These are phyloP conservation scores for Fusarium anguioides DNA, from an alignment of 2,329 filamentous ascomycete species.

Conservation along the genomic window DNA sequence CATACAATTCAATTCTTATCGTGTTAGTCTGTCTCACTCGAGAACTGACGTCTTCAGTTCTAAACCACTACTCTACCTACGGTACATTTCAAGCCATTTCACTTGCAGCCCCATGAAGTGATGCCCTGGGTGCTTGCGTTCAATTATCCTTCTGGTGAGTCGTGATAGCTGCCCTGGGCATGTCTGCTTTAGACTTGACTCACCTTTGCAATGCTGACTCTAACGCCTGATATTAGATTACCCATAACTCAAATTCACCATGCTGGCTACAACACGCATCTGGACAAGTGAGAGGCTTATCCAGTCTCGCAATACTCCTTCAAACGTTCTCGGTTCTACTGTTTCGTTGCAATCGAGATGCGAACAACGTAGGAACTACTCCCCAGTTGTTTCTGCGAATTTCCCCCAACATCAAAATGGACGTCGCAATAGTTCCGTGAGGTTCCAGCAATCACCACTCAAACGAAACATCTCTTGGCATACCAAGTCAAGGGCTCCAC, in stretches of 20 bases:
- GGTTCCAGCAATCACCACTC: constrained; percentile 58
- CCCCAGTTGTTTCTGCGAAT: constrained; percentile 59
- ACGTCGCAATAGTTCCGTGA: constrained; percentile 56
- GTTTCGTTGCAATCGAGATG: constrained; percentile 33
- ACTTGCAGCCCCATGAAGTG: constrained; percentile 17
- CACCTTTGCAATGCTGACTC: background rate
- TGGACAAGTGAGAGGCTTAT: constrained; percentile 47
- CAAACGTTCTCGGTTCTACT: constrained; percentile 24
- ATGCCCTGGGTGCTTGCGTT: constrained; percentile 15
- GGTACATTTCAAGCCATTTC: constrained; percentile 3
- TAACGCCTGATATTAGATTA: background rate
- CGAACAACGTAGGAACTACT: constrained; percentile 56
- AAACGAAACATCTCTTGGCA: constrained; percentile 61
- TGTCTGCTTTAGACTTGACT: background rate
- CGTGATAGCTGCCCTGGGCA: background rate
- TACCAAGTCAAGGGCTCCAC: constrained; percentile 51
- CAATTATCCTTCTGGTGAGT: constrained; percentile 20
- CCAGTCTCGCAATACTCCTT: constrained; percentile 26
- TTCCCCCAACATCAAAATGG: constrained; percentile 57
- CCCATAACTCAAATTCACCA: constrained; percentile 22
- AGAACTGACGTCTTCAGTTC: background rate
- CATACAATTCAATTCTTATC: background rate
- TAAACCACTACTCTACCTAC: background rate
- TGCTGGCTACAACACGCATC: constrained; percentile 43
- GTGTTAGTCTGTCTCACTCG: constrained; percentile 29